These are phyloP conservation scores for Yamadazyma pseudoaaseri DNA, from an alignment of 1,139 yeast species.

Conservation along the genomic window DNA sequence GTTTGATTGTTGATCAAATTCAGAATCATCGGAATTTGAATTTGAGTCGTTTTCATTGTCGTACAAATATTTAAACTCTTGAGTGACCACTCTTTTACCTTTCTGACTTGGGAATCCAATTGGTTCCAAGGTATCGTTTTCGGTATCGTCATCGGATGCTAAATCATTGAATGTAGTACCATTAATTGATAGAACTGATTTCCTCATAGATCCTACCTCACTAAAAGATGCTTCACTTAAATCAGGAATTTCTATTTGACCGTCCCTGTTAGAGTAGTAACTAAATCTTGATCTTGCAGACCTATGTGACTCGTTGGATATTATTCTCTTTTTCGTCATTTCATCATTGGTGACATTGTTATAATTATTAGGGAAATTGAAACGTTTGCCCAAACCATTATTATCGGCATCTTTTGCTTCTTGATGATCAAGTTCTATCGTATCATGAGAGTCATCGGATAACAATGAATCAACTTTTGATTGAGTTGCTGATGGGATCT, in stretches of 20 bases:
- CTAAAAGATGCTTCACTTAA: slow-evolving; percentile 26
- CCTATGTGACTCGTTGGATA: slow-evolving; percentile 15
- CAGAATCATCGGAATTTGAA: slow-evolving; percentile 28
- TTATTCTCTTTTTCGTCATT: slow-evolving; percentile 18
- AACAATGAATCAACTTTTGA: background rate
- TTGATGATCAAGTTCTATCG: slow-evolving; percentile 11
- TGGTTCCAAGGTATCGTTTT: slow-evolving; percentile 25
- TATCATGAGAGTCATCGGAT: slow-evolving; percentile 9
- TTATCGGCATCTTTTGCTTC: slow-evolving; percentile 22
- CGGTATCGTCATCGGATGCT: slow-evolving; percentile 18
- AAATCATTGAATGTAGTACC: slow-evolving; percentile 33
- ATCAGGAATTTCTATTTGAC: slow-evolving; percentile 48
- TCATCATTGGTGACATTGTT: slow-evolving; percentile 35
- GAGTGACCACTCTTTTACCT: slow-evolving; percentile 28
- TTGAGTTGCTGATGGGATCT: background rate
- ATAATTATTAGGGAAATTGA: slow-evolving; percentile 39
- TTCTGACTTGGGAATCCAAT: slow-evolving; percentile 35
- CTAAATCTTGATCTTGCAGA: slow-evolving; percentile 23
- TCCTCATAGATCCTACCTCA: slow-evolving; percentile 18
- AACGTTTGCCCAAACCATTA: slow-evolving; percentile 34
- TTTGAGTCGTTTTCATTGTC: slow-evolving; percentile 16
- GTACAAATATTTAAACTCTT: slow-evolving; percentile 25
- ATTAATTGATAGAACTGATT: slow-evolving; percentile 21
- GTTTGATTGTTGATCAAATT: slow-evolving; percentile 22
- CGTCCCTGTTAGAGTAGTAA: slow-evolving; percentile 25